Evolutionary conservation across 129 eudicot genomes (phyloP).

Genomic region (Deinandra increscens): DNA sequence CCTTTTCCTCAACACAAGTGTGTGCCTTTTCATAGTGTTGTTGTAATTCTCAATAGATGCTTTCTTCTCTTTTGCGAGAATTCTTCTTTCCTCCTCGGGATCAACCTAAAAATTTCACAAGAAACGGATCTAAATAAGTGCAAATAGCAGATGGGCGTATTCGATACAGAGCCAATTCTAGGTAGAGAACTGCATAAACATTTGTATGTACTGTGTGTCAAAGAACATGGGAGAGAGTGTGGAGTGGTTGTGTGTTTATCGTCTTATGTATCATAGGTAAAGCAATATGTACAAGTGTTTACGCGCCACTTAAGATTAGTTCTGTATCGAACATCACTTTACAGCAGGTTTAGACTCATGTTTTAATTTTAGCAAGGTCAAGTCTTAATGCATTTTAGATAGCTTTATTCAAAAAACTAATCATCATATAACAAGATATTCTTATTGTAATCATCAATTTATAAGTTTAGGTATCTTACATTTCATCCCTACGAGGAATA

Average conservation of each 20-base stretch:
- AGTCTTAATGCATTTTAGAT: not conserved
- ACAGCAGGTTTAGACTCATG: not conserved
- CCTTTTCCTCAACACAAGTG: conserved; percentile 82
- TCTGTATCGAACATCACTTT: too few relatives aligned
- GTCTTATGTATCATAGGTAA: too few relatives aligned
- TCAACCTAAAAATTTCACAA: conserved; percentile 53
- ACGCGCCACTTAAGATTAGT: not conserved
- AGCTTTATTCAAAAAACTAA: not conserved
- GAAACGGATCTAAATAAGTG: not conserved
- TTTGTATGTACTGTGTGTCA: not conserved
- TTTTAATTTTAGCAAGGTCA: not conserved
- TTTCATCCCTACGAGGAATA: not conserved
- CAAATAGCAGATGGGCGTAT: not conserved
- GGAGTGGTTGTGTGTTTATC: too few relatives aligned
- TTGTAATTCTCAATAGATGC: conserved; percentile 66
- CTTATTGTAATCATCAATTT: not conserved
- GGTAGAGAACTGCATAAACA: not conserved
- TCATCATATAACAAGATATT: not conserved
- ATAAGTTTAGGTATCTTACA: too few relatives aligned
- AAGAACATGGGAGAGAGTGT: not conserved
- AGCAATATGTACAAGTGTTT: too few relatives aligned
- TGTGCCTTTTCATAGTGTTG: conserved; percentile 73
- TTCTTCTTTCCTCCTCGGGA: conserved; percentile 91
- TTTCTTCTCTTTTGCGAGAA: conserved; percentile 81
- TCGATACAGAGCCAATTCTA: not conserved